Evolutionary conservation across 225 moss, liverwort and hornwort genomes (phyloP).

Genomic region (Takakia lepidozioides): DNA sequence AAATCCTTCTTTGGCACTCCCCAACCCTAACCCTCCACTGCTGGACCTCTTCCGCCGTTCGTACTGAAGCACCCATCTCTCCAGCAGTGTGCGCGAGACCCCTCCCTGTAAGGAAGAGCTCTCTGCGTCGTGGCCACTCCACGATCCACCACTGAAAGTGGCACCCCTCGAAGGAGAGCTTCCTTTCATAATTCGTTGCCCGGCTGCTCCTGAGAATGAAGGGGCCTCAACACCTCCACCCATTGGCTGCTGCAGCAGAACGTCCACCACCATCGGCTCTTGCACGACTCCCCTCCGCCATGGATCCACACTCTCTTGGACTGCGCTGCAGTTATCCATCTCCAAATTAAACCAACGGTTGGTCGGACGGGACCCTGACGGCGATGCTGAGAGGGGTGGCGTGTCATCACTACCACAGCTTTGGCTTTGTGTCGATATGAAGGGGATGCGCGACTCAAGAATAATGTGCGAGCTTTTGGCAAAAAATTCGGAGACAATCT

Average conservation of each 20-base stretch:
- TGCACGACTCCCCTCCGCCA: constrained; percentile 63
- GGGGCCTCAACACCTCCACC: constrained; percentile 24
- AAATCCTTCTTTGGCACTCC: constrained; percentile 7
- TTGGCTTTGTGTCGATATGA: constrained; percentile 23
- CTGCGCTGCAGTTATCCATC: constrained; percentile 58
- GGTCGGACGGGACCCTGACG: constrained; percentile 14
- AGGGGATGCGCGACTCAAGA: constrained; percentile 76
- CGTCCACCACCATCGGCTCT: constrained; percentile 94
- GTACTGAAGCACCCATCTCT: constrained; percentile 91
- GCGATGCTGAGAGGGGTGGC: constrained; percentile 3
- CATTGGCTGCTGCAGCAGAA: constrained; percentile 78
- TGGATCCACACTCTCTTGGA: constrained; percentile 65
- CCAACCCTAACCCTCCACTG: constrained; percentile 52
- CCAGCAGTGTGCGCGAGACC: constrained; percentile 65
- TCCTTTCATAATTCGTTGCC: constrained; percentile 40
- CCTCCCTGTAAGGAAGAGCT: constrained; percentile 38
- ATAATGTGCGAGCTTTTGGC: constrained; percentile 83
- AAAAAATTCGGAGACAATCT: constrained; percentile 90
- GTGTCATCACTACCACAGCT: constrained; percentile 2
- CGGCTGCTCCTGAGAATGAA: constrained; percentile 18
- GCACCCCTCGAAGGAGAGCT: constrained; percentile 33
- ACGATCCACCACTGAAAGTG: constrained; percentile 51
- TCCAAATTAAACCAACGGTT: constrained; percentile 98
- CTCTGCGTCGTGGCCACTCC: constrained; percentile 52
- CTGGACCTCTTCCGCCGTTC: constrained; percentile 52